Base-by-base conservation (phyloP, 1,139 yeast species). In the Yamadazyma diddensiae region DNA sequence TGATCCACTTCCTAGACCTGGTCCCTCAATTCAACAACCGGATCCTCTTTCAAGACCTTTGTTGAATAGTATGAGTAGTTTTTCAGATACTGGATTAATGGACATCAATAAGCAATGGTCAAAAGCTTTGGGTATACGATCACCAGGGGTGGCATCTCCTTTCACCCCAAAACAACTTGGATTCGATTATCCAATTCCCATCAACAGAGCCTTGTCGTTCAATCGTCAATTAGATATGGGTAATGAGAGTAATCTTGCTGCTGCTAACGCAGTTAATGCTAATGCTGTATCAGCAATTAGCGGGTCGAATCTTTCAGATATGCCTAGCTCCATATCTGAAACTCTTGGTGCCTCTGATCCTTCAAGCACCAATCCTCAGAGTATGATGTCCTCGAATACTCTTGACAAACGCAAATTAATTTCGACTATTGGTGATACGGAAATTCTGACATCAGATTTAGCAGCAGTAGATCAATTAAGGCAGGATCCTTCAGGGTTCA, bases 51-150 rank as follows among this genome's bases (percentile, higher is more conserved):
- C 22, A 8, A 25, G 39, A 15, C 41, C 39, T 1, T 24, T 31
- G 10, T 8, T 36, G 20, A 37, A 29, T 19, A 27, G 10, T 10
- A 25, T 37, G 26, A 32, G 26, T 14, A 31, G 33, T n/a, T 35
- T 30, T 24, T 23, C 42, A 2, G 43, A 37, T 10, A 26, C 29
- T 6, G 30, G 31, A 15, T 21, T 39, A 14, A 33, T 41, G 31
- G 47, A 44, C 24, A 41, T 45, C 18, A 42, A 43, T 24, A 42
- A 39, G 24, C 46, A 45, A 33, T 43, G 48, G 47, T 42, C 47
- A 8, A 39, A 41, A 29, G 45, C 49, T 8, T 33, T 45, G 19
- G 49, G 49, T 10, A 43, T 45, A 10, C 34, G 41, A 22, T 39
- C 47, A 1, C 48, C 49, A 4, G 45, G 39, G 20, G 26, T 43